Evolutionary conservation across 2,329 filamentous ascomycete species (phyloP), one percentile per base, ranked within the genome.

Genomic region (Fusarium foetens): DNA sequence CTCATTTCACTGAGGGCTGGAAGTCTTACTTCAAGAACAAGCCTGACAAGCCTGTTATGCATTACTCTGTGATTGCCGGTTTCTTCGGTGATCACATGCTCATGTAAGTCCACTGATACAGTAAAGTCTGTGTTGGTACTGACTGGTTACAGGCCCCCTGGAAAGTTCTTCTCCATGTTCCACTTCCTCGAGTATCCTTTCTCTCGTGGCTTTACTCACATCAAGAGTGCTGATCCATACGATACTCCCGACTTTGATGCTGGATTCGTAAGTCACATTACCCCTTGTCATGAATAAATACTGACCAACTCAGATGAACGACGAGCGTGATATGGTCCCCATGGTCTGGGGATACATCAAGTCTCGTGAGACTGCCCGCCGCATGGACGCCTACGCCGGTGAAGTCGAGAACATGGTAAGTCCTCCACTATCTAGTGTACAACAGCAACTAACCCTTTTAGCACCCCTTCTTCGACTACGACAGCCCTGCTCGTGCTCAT

Each of bases 271-370:
- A 70, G 68, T 46, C n/a, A 6, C 12, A 27, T 1, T 1, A 9
- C 23, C 17, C 4, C 6, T 45, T 9, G 8, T 4, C 6, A 13
- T 14, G 43, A 29, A 6, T 10, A 3, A 7, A 8, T 8, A 11
- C 43, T 46, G 6, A 46, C 6, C 11, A 8, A 2, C 3, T 21
- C 13, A 68, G 68, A 94, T 95, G 92, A 95, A 93, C 76, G 93
- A 95, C 81, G 91, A 93, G 82, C 87, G 93, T 29, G 93, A 95
- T 77, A 94, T 95, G 92, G 92, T 90, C 2, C 92, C 93, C 13
- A 94, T 93, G 90, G 92, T 95, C 10, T 94, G 93, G 92, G 91
- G 91, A 8, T 94, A 94, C 82, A 93, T 94, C 85, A 94, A 94
- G 83, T 93, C 91, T 5, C 91, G 92, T 63, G 92, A 94, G 86